Evolutionary conservation across 2,329 filamentous ascomycete genomes (phyloP).

Genomic region (Chaetomium sp.): DNA sequence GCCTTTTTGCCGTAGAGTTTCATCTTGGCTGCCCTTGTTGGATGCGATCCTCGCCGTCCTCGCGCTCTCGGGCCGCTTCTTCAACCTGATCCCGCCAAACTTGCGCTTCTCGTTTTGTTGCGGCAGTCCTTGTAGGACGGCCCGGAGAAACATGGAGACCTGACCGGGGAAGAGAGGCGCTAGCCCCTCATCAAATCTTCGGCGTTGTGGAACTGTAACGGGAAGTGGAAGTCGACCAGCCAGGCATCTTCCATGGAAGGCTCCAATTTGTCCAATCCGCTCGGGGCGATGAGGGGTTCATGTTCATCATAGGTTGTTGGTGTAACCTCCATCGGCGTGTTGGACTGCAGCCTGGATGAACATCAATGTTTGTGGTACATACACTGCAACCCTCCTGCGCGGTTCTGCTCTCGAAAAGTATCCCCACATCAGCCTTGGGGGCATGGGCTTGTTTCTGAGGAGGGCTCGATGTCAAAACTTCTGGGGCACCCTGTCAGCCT

Average conservation of each 20-base stretch:
- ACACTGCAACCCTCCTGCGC: slow-evolving; percentile 3
- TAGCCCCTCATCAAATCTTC: slow-evolving; percentile 7
- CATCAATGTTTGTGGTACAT: slow-evolving; percentile 1
- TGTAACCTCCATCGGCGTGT: slow-evolving; percentile 1
- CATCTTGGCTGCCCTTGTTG: background rate
- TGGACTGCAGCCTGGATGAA: slow-evolving; percentile 2
- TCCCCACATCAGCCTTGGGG: slow-evolving; percentile 1
- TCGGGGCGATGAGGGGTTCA: background rate
- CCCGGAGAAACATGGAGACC: slow-evolving; percentile 9
- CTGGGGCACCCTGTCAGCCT: background rate
- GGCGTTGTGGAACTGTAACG: background rate
- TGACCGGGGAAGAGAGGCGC: background rate
- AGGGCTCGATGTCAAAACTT: background rate
- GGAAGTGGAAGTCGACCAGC: background rate
- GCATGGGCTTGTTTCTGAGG: background rate
- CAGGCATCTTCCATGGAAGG: background rate
- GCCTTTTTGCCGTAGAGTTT: slow-evolving; percentile 16
- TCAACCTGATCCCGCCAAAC: background rate
- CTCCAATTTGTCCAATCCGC: background rate
- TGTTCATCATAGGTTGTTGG: background rate
- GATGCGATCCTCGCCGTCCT: background rate
- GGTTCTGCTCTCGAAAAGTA: background rate
- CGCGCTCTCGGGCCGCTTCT: background rate
- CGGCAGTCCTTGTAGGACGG: background rate
- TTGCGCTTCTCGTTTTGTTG: background rate